phyloP scores from a whole-genome alignment of 164 flowering plant genomes.

The Magnolia changhungtana region DNA sequence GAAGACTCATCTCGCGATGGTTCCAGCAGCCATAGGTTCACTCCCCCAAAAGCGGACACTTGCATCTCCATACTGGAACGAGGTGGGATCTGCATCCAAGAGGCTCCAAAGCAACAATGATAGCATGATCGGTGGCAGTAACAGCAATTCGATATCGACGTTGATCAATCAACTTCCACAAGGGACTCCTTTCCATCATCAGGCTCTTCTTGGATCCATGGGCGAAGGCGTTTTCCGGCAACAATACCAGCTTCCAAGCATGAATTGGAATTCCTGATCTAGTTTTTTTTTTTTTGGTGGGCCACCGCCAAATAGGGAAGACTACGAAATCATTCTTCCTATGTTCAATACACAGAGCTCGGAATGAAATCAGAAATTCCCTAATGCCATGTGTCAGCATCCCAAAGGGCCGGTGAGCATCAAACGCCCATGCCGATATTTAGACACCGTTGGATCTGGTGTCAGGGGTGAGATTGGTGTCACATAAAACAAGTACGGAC shows the following conservation, averaged over 20 bases:
- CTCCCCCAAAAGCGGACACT: constrained; percentile 22
- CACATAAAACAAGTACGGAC: no score
- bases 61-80: constrained; percentile 33
- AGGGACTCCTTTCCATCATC: constrained; percentile 22
- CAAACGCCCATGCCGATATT: no score
- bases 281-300: background rate
- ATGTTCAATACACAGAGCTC: no score
- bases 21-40: background rate
- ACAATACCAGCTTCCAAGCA: constrained; percentile 46
- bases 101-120: constrained; percentile 22
- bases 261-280: constrained; percentile 58
- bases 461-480: no score
- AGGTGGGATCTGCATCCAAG: constrained; percentile 15
- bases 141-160: constrained; percentile 28
- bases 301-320: no score
- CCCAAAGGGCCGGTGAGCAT: no score
- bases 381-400: no score
- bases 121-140: constrained; percentile 6
- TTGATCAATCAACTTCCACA: constrained; percentile 49
- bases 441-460: no score
- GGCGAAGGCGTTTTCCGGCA: constrained; percentile 54
- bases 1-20: constrained; percentile 13
- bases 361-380: no score
- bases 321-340: no score
- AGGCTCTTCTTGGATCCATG: constrained; percentile 35